phyloP scores from a whole-genome alignment of 306 rosid genomes.

The Rosa lucieae region DNA sequence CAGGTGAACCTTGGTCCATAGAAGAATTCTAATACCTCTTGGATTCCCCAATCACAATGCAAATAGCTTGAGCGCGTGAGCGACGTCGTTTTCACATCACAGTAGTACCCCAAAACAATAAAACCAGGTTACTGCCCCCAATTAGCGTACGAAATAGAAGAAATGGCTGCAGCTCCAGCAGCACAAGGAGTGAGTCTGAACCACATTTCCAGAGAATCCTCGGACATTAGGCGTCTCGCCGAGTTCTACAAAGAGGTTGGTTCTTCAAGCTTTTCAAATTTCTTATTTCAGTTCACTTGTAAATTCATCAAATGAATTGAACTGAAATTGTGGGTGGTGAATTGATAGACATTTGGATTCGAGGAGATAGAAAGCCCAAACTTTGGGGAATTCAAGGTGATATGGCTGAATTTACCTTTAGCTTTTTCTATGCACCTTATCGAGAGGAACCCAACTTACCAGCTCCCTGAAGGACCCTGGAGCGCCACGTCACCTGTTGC shows the following conservation, averaged over 20 bases:
- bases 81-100: too few species aligned
- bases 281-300: too few species aligned
- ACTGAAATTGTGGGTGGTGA: neutral
- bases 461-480: conserved; percentile 82
- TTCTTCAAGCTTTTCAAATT: neutral
- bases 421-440: conserved; percentile 61
- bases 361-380: conserved; percentile 64
- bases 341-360: conserved; percentile 66
- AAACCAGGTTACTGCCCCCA: neutral
- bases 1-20: too few species aligned
- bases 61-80: too few species aligned
- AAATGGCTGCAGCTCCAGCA: conserved; percentile 38
- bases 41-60: too few species aligned
- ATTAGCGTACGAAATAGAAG: neutral
- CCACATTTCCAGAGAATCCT: conserved; percentile 75
- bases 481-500: conserved; percentile 61
- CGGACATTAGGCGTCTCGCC: conserved; percentile 66
- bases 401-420: conserved; percentile 60
- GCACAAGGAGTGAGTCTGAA: conserved; percentile 47
- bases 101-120: too few species aligned
- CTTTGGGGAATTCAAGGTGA: conserved; percentile 63
- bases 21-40: too few species aligned
- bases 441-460: conserved; percentile 56
- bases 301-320: neutral
- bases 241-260: conserved; percentile 68